phyloP scores from a whole-genome alignment of 805 yeast genomes.

The Candida palmyrensis region DNA sequence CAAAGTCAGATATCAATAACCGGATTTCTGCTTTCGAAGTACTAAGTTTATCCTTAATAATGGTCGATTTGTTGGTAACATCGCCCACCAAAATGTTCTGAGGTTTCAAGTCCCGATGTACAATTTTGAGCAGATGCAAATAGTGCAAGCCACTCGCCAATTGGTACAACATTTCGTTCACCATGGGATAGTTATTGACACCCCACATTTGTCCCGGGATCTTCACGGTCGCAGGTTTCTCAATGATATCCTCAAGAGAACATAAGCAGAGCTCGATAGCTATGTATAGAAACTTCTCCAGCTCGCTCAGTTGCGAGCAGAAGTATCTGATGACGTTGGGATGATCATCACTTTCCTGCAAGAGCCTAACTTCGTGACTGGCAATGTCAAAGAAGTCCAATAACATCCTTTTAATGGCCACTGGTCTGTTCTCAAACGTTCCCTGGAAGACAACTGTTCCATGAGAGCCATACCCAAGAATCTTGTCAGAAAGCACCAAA shows the following conservation, averaged over 20 bases:
- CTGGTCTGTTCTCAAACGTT: slow-evolving; percentile 85
- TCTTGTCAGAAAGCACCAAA: slow-evolving; percentile 59
- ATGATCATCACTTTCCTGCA: slow-evolving; percentile 95
- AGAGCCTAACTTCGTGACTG: slow-evolving; percentile 77
- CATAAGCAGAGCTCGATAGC: slow-evolving; percentile 91
- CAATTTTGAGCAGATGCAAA: slow-evolving; percentile 83
- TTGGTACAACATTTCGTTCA: slow-evolving; percentile 59
- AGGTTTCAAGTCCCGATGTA: slow-evolving; percentile 92
- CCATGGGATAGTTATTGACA: slow-evolving; percentile 21
- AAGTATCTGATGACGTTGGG: slow-evolving; percentile 91
- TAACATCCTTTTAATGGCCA: slow-evolving; percentile 92
- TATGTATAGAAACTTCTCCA: slow-evolving; percentile 80
- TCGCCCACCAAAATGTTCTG: slow-evolving; percentile 86
- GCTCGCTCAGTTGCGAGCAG: slow-evolving; percentile 76
- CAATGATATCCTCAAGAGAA: slow-evolving; percentile 80
- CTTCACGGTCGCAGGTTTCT: slow-evolving; percentile 37
- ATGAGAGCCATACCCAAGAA: slow-evolving; percentile 94
- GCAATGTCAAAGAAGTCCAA: slow-evolving; percentile 93
- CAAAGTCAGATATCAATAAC: slow-evolving; percentile 89
- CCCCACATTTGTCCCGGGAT: slow-evolving; percentile 19
- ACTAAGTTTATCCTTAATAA: slow-evolving; percentile 40
- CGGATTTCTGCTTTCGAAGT: slow-evolving; percentile 34
- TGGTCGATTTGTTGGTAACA: slow-evolving; percentile 9
- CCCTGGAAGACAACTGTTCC: slow-evolving; percentile 95
- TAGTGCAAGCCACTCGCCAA: slow-evolving; percentile 82